A percentile compares a stretch with the other conserved stretches of the same genome.
Evolutionary conservation across 495 filamentous ascomycete genomes (phyloP).

Genomic region (Hyaloscypha hepaticicola): DNA sequence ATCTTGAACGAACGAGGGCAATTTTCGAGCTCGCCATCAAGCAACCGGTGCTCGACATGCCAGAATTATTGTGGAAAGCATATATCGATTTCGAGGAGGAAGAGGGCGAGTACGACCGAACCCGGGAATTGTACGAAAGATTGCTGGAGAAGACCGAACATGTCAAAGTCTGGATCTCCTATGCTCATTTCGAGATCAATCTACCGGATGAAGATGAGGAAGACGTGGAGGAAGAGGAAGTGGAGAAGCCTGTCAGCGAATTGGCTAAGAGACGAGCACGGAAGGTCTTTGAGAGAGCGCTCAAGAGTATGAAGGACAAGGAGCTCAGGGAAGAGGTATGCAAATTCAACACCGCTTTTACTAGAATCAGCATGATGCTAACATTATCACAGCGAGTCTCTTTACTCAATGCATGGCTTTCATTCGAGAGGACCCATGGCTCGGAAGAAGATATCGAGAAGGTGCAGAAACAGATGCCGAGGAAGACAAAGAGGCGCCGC

Average conservation of each 20-base stretch:
- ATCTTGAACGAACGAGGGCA: constrained; percentile 80
- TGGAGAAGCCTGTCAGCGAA: constrained; percentile 73
- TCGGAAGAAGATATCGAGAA: constrained; percentile 73
- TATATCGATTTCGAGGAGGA: constrained; percentile 99
- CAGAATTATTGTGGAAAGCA: constrained; percentile 92
- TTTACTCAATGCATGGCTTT: constrained; percentile 85
- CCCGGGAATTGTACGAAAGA: constrained; percentile 84
- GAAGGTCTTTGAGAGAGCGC: constrained; percentile 79
- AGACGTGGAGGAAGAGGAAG: constrained; percentile 53
- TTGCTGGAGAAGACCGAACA: constrained; percentile 91
- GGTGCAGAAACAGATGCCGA: constrained; percentile 87
- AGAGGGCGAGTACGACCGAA: constrained; percentile 80
- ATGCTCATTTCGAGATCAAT: constrained; percentile 95
- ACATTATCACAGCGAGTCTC: constrained; percentile 61
- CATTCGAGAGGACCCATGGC: constrained; percentile 86
- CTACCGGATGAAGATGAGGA: constrained; percentile 67
- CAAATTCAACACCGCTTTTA: background rate
- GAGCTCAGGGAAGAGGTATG: constrained; percentile 86
- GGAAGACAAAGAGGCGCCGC: constrained; percentile 89
- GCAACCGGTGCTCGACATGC: constrained; percentile 91
- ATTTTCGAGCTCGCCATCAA: constrained; percentile 90
- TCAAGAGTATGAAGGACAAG: constrained; percentile 87
- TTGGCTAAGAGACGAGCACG: constrained; percentile 80
- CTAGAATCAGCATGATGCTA: constrained; percentile 34
- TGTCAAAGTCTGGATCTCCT: constrained; percentile 98